Evolutionary conservation across 1,284 basidiomycete species (phyloP).

Genomic region (Ustilago trichophora): DNA sequence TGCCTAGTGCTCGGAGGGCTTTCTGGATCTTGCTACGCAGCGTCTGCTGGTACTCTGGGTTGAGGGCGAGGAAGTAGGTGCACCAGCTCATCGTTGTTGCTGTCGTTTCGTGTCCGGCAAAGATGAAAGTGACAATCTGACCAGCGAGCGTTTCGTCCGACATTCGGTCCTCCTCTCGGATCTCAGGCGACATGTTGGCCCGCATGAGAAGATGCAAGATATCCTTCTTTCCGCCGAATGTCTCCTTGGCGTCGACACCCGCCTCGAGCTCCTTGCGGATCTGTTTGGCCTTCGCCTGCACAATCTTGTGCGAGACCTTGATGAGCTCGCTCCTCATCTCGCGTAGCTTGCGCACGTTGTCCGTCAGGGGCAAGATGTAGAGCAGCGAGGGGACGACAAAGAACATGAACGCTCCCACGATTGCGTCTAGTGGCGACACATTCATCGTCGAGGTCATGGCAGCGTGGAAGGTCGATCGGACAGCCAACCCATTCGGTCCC

Average conservation of each 20-base stretch:
- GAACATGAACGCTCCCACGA: constrained; percentile 47
- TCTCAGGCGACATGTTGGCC: constrained; percentile 49
- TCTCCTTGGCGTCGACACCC: constrained; percentile 41
- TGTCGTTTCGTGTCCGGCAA: constrained; percentile 64
- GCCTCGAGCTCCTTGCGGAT: constrained; percentile 44
- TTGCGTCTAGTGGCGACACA: constrained; percentile 31
- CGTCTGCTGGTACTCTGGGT: constrained; percentile 41
- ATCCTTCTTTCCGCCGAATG: constrained; percentile 45
- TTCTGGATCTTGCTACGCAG: constrained; percentile 47
- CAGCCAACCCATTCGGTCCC: constrained; percentile 43
- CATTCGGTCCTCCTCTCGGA: constrained; percentile 31
- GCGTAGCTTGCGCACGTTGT: constrained; percentile 38
- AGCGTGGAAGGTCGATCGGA: constrained; percentile 40
- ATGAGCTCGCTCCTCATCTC: constrained; percentile 45
- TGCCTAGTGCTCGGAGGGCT: constrained; percentile 20
- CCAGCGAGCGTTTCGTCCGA: constrained; percentile 49
- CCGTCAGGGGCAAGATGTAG: constrained; percentile 42
- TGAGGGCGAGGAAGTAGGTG: constrained; percentile 49
- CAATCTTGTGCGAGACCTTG: constrained; percentile 41
- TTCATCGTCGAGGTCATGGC: constrained; percentile 52
- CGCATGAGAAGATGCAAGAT: constrained; percentile 47
- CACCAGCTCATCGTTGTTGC: constrained; percentile 57
- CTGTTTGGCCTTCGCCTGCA: constrained; percentile 33
- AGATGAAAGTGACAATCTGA: constrained; percentile 61
- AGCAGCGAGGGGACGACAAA: constrained; percentile 45